A percentile compares a stretch with the other conserved stretches of the same genome.
Evolutionary conservation across 139 green algal genomes (phyloP).

Genomic region (Auxenochlorella pyrenoidosa): DNA sequence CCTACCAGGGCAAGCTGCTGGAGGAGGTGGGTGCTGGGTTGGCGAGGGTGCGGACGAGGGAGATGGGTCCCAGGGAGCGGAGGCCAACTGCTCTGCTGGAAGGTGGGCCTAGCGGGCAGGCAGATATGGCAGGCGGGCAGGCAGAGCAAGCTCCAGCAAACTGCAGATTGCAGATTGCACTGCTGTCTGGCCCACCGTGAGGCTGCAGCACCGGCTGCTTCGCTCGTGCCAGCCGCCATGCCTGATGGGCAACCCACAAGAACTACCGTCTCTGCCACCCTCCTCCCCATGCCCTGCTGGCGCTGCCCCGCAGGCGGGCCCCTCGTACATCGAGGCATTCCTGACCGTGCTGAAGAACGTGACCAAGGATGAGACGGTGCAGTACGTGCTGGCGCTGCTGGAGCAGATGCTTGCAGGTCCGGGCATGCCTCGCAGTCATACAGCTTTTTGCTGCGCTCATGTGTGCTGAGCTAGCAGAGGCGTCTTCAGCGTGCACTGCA

Average conservation of each 20-base stretch:
- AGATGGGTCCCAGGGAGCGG: too few species aligned
- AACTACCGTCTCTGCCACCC: neutral
- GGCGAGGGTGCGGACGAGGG: neutral
- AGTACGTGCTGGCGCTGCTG: constrained; percentile 91
- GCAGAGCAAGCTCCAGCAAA: neutral
- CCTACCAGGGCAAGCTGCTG: constrained; percentile 73
- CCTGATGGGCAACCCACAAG: neutral
- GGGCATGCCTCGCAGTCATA: neutral
- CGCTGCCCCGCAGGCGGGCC: constrained; percentile 61
- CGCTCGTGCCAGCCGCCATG: too few species aligned
- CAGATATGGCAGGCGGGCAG: neutral
- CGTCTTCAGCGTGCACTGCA: neutral
- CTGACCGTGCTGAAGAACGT: constrained; percentile 89
- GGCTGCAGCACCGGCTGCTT: too few species aligned
- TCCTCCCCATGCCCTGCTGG: neutral
- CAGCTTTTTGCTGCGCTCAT: neutral
- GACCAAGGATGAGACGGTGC: constrained; percentile 91
- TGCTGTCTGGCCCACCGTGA: too few species aligned
- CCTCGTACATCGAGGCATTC: constrained; percentile 81
- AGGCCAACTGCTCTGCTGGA: too few species aligned
- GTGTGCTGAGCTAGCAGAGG: neutral
- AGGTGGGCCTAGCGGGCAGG: too few species aligned
- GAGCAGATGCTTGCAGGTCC: constrained; percentile 81
- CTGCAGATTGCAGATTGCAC: neutral
- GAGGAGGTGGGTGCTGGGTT: constrained; percentile 63